phyloP scores from a whole-genome alignment of 805 yeast genomes.

The Spencermartinsiella europaea region DNA sequence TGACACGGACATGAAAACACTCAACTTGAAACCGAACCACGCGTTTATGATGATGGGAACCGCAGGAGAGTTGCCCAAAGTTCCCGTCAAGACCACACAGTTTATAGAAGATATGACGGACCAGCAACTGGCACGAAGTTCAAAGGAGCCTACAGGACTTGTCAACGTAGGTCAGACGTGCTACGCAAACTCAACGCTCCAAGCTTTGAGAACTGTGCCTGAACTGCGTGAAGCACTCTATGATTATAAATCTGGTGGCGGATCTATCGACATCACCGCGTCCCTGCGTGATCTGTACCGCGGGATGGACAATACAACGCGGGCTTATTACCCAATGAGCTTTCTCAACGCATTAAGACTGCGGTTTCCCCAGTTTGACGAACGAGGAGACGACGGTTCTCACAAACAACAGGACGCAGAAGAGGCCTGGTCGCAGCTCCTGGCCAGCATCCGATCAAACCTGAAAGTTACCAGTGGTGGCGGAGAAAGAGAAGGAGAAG shows the following conservation, averaged over 20 bases:
- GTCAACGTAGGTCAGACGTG: conserved; percentile 73
- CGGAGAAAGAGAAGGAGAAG: conserved; percentile 16
- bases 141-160: conserved; percentile 57
- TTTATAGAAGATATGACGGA: conserved; percentile 67
- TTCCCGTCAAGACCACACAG: conserved; percentile 44
- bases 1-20: conserved; percentile 48
- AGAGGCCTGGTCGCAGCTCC: conserved; percentile 82
- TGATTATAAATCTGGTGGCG: conserved; percentile 31
- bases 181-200: conserved; percentile 67
- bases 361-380: conserved; percentile 84
- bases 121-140: conserved; percentile 35
- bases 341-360: conserved; percentile 53
- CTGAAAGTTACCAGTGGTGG: conserved; percentile 25
- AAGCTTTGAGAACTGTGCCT: conserved; percentile 44
- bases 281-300: conserved; percentile 29
- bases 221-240: conserved; percentile 46
- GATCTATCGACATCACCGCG: conserved; percentile 27
- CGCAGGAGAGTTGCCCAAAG: conserved; percentile 57
- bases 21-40: conserved; percentile 59
- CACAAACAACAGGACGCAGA: conserved; percentile 98
- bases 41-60: conserved; percentile 88
- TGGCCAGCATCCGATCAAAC: conserved; percentile 46
- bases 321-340: conserved; percentile 60
- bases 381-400: conserved; percentile 56
- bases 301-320: conserved; percentile 29